Evolutionary conservation across 2,329 filamentous ascomycete species (phyloP).

Genomic region (Talaromyces islandicus): DNA sequence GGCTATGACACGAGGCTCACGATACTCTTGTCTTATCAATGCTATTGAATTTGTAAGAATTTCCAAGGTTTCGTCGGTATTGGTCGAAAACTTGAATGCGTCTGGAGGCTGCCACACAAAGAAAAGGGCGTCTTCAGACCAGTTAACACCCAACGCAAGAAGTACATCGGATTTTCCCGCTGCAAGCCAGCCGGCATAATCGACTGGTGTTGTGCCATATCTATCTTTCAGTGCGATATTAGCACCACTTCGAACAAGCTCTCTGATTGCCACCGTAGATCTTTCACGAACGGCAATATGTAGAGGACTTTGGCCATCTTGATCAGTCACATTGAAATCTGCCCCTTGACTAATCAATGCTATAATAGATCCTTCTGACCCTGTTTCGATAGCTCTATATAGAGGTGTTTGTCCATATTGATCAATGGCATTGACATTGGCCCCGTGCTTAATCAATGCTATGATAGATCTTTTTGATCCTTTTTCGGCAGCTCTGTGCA

Average conservation of each 20-base stretch:
- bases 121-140: not conserved
- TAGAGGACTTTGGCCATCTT: not conserved
- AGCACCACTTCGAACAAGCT: not conserved
- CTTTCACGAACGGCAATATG: not conserved
- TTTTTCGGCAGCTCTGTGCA: too few species aligned
- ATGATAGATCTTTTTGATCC: not conserved
- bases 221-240: not conserved
- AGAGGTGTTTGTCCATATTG: not conserved
- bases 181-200: not conserved
- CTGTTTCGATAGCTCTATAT: too few species aligned
- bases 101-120: not conserved
- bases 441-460: not conserved
- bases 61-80: not conserved
- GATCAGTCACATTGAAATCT: not conserved
- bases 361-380: too few species aligned
- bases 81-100: not conserved
- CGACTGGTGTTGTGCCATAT: not conserved
- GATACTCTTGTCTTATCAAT: not conserved
- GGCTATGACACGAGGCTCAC: not conserved
- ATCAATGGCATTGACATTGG: not conserved
- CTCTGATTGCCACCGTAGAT: not conserved
- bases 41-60: not conserved
- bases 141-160: not conserved
- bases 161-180: not conserved
- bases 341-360: too few species aligned